Conservation (phyloP, 169 alveolate species). For the Besnoitia besnoiti region DNA sequence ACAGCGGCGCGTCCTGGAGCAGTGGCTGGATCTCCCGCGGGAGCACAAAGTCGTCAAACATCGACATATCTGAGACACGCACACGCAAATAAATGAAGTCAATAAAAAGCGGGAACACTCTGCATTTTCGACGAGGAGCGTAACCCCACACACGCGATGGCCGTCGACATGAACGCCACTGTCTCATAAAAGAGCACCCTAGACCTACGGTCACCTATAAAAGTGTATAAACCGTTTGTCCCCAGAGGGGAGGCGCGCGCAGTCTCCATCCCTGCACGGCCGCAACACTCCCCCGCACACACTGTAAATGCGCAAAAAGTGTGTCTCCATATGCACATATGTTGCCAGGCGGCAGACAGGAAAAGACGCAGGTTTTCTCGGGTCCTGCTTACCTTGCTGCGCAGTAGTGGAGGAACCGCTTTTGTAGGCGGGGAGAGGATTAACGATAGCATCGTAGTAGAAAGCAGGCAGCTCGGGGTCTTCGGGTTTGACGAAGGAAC, state of each 20-base stretch:
- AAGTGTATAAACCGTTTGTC: no score
- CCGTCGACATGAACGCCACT: no score
- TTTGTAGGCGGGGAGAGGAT: conserved; percentile 97
- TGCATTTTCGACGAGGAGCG: no score
- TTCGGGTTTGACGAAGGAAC: conserved; percentile 91
- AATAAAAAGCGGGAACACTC: background rate
- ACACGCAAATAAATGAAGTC: background rate
- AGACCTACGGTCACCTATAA: no score
- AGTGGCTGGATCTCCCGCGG: conserved; percentile 66
- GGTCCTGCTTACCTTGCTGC: conserved; percentile 34
- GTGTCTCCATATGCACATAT: no score
- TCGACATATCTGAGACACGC: conserved; percentile 36
- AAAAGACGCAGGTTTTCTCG: background rate
- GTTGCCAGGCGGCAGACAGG: no score
- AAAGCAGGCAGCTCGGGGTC: conserved; percentile 95
- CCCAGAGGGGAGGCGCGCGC: no score
- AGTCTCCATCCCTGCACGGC: no score
- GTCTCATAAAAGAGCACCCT: no score
- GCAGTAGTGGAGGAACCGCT: conserved; percentile 74
- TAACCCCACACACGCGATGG: no score
- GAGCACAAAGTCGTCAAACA: conserved; percentile 49
- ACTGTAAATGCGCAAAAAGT: no score
- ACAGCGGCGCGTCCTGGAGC: conserved; percentile 73
- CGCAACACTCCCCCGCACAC: no score
- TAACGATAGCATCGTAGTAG: conserved; percentile 96